These are phyloP conservation scores for Kalaharituber pfeilii DNA, from an alignment of 2,329 filamentous ascomycete genomes.

Conservation along the genomic window DNA sequence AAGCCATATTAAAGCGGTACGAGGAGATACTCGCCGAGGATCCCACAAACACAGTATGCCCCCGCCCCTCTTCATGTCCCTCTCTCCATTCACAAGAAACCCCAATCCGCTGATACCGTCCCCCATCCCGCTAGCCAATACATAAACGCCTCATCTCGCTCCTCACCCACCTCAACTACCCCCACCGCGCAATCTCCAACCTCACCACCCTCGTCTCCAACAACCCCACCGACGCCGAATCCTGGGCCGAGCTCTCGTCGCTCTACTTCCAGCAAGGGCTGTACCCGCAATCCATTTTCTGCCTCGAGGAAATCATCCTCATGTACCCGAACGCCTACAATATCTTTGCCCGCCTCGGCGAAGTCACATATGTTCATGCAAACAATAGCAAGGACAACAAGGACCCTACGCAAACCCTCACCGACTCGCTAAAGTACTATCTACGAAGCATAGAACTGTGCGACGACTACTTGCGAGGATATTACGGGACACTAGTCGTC, in stretches of 20 bases:
- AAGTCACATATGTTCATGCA: slow-evolving; percentile 50
- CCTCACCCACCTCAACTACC: slow-evolving; percentile 53
- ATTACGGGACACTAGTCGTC: slow-evolving; percentile 79
- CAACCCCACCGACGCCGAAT: slow-evolving; percentile 76
- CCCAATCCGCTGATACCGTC: slow-evolving; percentile 1
- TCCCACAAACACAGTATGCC: slow-evolving; percentile 59
- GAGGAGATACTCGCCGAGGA: slow-evolving; percentile 56
- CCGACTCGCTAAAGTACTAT: slow-evolving; percentile 67
- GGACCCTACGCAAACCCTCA: slow-evolving; percentile 28
- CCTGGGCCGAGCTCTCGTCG: slow-evolving; percentile 82
- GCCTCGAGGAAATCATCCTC: slow-evolving; percentile 76
- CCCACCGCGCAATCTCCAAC: slow-evolving; percentile 54
- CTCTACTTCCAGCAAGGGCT: slow-evolving; percentile 66
- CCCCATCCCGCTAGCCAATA: slow-evolving; percentile 42
- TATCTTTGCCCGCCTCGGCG: slow-evolving; percentile 54
- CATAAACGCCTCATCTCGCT: slow-evolving; percentile 70
- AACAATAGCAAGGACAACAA: background rate
- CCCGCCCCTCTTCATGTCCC: slow-evolving; percentile 4
- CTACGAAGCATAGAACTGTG: slow-evolving; percentile 85
- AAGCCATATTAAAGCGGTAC: slow-evolving; percentile 58
- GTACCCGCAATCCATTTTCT: slow-evolving; percentile 68
- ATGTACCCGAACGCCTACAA: slow-evolving; percentile 90
- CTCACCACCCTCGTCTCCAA: slow-evolving; percentile 62
- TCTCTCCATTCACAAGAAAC: background rate
- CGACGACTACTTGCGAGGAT: slow-evolving; percentile 78